These are phyloP conservation scores for Akanthomyces dipterigenus DNA, from an alignment of 2,329 filamentous ascomycete genomes.

Conservation along the genomic window DNA sequence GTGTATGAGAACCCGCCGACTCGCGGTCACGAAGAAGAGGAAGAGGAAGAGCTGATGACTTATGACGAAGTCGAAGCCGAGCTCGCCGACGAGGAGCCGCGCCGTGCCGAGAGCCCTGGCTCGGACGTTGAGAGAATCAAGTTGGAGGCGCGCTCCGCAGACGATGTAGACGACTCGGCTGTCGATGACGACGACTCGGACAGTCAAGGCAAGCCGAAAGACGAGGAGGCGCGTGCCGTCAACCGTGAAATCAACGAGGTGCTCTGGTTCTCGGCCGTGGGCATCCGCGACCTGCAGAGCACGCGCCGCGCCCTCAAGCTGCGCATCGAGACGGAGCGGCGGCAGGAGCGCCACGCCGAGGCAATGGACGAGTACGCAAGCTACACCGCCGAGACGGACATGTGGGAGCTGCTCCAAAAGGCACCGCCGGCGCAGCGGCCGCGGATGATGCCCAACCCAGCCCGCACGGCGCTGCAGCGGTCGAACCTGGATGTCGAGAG, in stretches of 20 bases:
- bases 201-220: not conserved
- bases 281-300: constrained; percentile 30
- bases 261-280: constrained; percentile 33
- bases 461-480: constrained; percentile 18
- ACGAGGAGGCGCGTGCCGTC: constrained; percentile 26
- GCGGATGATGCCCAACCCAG: not conserved
- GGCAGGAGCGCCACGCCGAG: constrained; percentile 39
- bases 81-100: constrained; percentile 21
- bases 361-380: constrained; percentile 33
- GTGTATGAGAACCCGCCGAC: constrained; percentile 33
- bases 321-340: constrained; percentile 34
- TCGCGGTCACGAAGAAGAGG: constrained; percentile 16
- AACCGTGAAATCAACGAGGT: constrained; percentile 36
- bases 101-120: not conserved
- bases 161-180: not conserved
- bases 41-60: constrained; percentile 26
- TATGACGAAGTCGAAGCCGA: constrained; percentile 39
- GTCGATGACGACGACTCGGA: constrained; percentile 15
- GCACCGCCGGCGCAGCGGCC: constrained; percentile 29
- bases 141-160: not conserved
- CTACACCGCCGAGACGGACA: constrained; percentile 33
- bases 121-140: not conserved
- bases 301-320: constrained; percentile 29
- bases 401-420: constrained; percentile 40
- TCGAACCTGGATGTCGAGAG: constrained; percentile 28